Conservation (phyloP, 1,139 yeast genomes). For the Kurtzmaniella quercitrusa region DNA sequence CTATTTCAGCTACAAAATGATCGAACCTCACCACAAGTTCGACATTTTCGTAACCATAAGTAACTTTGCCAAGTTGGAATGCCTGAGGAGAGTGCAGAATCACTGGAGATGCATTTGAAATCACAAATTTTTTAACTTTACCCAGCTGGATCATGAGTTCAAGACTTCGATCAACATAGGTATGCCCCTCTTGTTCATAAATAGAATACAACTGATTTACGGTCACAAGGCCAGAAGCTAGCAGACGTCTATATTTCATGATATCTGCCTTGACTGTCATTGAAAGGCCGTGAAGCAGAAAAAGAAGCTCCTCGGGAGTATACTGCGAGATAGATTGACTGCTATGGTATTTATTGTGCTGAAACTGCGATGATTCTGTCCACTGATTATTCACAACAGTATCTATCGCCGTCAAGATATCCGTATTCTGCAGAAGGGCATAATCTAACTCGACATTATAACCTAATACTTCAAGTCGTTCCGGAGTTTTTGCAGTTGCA, state of each 20-base stretch:
- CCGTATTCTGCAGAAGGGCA: conserved; percentile 29
- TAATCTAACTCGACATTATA: conserved; percentile 41
- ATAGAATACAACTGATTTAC: conserved; percentile 39
- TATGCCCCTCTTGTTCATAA: conserved; percentile 37
- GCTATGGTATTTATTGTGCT: conserved; percentile 17
- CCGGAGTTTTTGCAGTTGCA: not conserved
- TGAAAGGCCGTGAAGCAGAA: conserved; percentile 32
- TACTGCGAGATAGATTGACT: conserved; percentile 10
- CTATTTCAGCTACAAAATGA: conserved; percentile 20
- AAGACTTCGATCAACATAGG: conserved; percentile 40
- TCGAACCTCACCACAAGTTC: conserved; percentile 32
- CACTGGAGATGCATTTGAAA: conserved; percentile 44
- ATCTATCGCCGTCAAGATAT: conserved; percentile 31
- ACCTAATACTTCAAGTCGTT: conserved; percentile 21
- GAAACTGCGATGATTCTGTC: conserved; percentile 31
- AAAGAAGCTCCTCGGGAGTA: conserved; percentile 27
- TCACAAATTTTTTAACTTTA: conserved; percentile 32
- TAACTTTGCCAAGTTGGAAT: conserved; percentile 31
- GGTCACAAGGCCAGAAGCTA: conserved; percentile 36
- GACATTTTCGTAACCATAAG: conserved; percentile 45
- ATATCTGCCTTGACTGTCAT: conserved; percentile 36
- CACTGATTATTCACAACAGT: conserved; percentile 35
- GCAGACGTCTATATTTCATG: conserved; percentile 29
- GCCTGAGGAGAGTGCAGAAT: conserved; percentile 35
- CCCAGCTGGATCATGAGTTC: conserved; percentile 36